Evolutionary conservation across 2,329 filamentous ascomycete species (phyloP).

Genomic region (Xylariaceae sp.): DNA sequence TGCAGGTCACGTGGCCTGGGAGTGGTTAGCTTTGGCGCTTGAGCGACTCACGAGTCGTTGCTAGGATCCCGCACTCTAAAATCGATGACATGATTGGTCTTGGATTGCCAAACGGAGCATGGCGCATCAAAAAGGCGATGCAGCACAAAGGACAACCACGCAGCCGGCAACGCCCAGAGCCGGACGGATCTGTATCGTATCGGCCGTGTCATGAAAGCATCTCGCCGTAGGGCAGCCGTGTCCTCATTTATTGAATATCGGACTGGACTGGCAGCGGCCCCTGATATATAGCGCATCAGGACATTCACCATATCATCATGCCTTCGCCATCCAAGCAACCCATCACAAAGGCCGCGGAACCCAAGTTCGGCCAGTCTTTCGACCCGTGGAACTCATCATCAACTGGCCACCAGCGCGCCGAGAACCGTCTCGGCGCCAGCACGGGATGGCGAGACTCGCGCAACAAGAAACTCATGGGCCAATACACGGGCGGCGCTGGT

Average conservation of each 20-base stretch:
- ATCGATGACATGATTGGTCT: too few relatives aligned
- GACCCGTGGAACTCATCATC: constrained; percentile 72
- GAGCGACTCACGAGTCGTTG: too few relatives aligned
- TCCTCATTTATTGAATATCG: not conserved
- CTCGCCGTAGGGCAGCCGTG: constrained; percentile 1
- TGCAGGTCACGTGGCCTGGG: too few relatives aligned
- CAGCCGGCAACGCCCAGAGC: too few relatives aligned
- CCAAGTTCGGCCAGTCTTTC: constrained; percentile 46
- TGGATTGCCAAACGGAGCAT: too few relatives aligned
- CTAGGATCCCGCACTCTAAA: too few relatives aligned
- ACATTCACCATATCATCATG: constrained; percentile 15
- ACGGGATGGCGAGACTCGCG: constrained; percentile 72
- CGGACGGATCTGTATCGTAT: too few relatives aligned
- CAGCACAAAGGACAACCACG: too few relatives aligned
- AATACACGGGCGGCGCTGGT: constrained; percentile 59
- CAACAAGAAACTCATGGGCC: constrained; percentile 64
- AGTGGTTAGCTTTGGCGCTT: too few relatives aligned
- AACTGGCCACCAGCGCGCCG: constrained; percentile 75
- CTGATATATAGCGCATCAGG: constrained; percentile 1
- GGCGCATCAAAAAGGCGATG: too few relatives aligned
- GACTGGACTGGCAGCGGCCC: not conserved
- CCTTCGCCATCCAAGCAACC: constrained; percentile 20
- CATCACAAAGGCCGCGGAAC: constrained; percentile 37
- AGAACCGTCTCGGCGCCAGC: constrained; percentile 57
- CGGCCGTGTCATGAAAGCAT: constrained; percentile 6